Evolutionary conservation across 768 basidiomycete genomes (phyloP), one percentile per base, ranked within the genome.

Genomic region (Mycena indigotica): DNA sequence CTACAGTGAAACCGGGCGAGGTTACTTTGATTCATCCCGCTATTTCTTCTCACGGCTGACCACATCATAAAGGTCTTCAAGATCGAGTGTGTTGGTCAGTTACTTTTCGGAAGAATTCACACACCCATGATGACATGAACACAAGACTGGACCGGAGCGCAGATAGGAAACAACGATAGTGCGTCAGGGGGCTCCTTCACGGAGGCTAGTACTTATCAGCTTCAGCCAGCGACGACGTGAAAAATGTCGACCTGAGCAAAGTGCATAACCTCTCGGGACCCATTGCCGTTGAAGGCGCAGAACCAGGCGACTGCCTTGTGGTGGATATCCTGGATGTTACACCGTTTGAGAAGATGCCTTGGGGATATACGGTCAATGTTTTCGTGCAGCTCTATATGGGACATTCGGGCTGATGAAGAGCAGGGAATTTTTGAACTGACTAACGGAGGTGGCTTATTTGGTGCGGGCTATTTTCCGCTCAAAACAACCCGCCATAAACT

Each of bases 121-220:
- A n/a, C n/a, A n/a, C n/a, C n/a, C n/a, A n/a, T n/a, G n/a, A n/a
- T n/a, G n/a, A n/a, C n/a, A n/a, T n/a, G n/a, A n/a, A n/a, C n/a
- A n/a, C n/a, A n/a, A n/a, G 87, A 89, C 63, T 91, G 88, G 88
- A 91, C 88, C 16, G 88, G 88, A 17, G 88, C 86, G 0, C 87
- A 90, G 65, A 88, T 89, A 49, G 86, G 87, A 41, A 89, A 88
- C 67, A 89, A 88, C 58, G 86, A 89, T 60, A 78, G 86, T 86
- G 55, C 26, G 81, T 72, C 21, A 26, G 39, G 23, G 40, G 40
- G 16, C 21, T 28, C 30, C 24, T 32, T 53, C 5, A 24, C 23
- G 10, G 1, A 13, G 49, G 41, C 0, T 28, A 25, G 28, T 24
- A 30, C 13, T n/a, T 28, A 23, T 49, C 28, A 29, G n/a, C 38